Evolutionary conservation across 208 protist species (phyloP).

Genomic region (Trypanosoma rangeli): DNA sequence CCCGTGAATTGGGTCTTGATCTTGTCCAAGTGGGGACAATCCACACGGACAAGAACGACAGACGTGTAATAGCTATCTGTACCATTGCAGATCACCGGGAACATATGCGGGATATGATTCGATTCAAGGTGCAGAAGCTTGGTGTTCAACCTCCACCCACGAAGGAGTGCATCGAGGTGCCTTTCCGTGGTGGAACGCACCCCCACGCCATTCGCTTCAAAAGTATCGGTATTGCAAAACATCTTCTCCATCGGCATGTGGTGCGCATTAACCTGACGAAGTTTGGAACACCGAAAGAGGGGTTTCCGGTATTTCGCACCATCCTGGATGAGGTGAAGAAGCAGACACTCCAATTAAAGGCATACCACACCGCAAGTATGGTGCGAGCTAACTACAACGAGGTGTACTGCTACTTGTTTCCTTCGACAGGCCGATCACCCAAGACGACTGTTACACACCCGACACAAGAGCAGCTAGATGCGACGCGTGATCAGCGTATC

Average conservation of each 20-base stretch:
- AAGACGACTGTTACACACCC: constrained; percentile 83
- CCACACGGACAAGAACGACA: constrained; percentile 68
- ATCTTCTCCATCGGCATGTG: constrained; percentile 68
- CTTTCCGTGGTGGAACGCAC: constrained; percentile 83
- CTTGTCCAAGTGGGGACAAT: constrained; percentile 76
- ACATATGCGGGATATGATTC: constrained; percentile 79
- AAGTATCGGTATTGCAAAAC: constrained; percentile 75
- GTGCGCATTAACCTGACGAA: constrained; percentile 83
- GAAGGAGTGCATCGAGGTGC: constrained; percentile 72
- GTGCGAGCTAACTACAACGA: constrained; percentile 79
- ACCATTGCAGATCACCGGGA: constrained; percentile 80
- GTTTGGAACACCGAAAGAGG: constrained; percentile 83
- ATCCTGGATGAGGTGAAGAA: constrained; percentile 77
- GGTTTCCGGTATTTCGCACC: constrained; percentile 75
- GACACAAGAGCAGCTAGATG: constrained; percentile 46
- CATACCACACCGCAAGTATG: constrained; percentile 71
- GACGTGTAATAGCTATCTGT: constrained; percentile 77
- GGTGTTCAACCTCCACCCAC: constrained; percentile 79
- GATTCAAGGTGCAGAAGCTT: constrained; percentile 84
- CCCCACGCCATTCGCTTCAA: constrained; percentile 89
- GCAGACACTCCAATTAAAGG: constrained; percentile 67
- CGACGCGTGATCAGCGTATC: constrained; percentile 62
- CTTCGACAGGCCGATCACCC: constrained; percentile 74
- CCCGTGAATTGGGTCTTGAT: constrained; percentile 73
- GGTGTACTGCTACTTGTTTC: constrained; percentile 86